Evolutionary conservation across 495 filamentous ascomycete species (phyloP), one percentile per base, ranked within the genome.

Genomic region (Penicillium goetzii): DNA sequence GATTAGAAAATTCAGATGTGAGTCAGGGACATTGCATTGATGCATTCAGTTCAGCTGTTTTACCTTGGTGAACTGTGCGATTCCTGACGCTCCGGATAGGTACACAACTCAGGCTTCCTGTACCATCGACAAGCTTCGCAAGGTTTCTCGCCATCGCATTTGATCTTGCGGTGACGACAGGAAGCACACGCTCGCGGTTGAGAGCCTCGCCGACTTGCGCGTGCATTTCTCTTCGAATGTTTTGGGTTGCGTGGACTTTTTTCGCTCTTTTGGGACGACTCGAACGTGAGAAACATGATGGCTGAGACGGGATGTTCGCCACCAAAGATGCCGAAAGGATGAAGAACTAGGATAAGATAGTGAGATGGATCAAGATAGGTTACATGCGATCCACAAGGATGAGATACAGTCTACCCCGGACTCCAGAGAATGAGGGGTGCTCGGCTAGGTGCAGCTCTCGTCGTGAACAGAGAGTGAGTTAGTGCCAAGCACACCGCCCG

Each of bases 71-170:
- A 68, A 58, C 58, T 65, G 34, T 53, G 51, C 40, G 47, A 59
- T 2, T 60, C 25, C n/a, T 62, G 66, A 33, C 59, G 43, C 21
- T 64, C 65, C 8, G 60, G 21, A 43, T 67, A 64, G 25, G 32
- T 45, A 52, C 64, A 68, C 26, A 45, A 40, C n/a, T 69, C 67
- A 1, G 67, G 47, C 40, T 60, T 68, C 43, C 64, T 68, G 40
- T 72, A 72, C 68, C 65, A 72, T 30, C 61, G 65, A 59, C 69
- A 74, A n/a, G 66, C 61, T 45, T 67, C 67, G 60, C 71, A 74
- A 0, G 71, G 71, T 47, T 72, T 65, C 51, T 65, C 62, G 34
- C 71, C 69, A 51, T 68, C 54, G 25, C 71, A 74, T 47, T 66
- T 65, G 33, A 74, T 65, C 47, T 72, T 72, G 2, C 71, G 64